phyloP scores from a whole-genome alignment of 2,329 filamentous ascomycete species.

The Fusarium sulawesiense region DNA sequence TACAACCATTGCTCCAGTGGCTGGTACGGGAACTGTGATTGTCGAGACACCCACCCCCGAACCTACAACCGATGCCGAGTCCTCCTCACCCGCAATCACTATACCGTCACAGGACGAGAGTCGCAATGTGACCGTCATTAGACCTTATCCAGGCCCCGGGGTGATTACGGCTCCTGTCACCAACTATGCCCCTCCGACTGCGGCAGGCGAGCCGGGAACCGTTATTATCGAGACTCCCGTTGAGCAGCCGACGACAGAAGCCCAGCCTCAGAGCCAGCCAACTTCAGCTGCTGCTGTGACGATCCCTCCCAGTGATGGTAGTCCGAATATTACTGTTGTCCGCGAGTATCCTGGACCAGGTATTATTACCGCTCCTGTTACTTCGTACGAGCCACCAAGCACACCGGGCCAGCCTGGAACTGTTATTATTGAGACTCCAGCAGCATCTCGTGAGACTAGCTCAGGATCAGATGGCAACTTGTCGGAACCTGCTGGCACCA shows the following conservation, averaged over 20 bases:
- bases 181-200: conserved; percentile 1
- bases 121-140: conserved; percentile 19
- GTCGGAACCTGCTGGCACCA: conserved; percentile 2
- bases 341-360: conserved; percentile 26
- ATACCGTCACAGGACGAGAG: conserved; percentile 16
- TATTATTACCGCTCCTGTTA: conserved; percentile 26
- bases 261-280: neutral
- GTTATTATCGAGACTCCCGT: conserved; percentile 19
- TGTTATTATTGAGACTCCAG: conserved; percentile 28
- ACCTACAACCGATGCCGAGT: neutral
- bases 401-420: conserved; percentile 21
- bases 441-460: conserved; percentile 1
- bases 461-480: conserved; percentile 1
- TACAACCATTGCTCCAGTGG: conserved; percentile 13
- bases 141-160: conserved; percentile 13
- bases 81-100: neutral
- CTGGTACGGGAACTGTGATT: conserved; percentile 24
- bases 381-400: conserved; percentile 24
- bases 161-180: conserved; percentile 8
- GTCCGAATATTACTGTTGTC: conserved; percentile 27
- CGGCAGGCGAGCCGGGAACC: conserved; percentile 13
- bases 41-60: conserved; percentile 24
- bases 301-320: conserved; percentile 17
- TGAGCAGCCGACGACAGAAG: neutral
- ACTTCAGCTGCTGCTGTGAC: conserved; percentile 19